Conservation (phyloP, 2,329 filamentous ascomycete species). For the Venturia pyrina region DNA sequence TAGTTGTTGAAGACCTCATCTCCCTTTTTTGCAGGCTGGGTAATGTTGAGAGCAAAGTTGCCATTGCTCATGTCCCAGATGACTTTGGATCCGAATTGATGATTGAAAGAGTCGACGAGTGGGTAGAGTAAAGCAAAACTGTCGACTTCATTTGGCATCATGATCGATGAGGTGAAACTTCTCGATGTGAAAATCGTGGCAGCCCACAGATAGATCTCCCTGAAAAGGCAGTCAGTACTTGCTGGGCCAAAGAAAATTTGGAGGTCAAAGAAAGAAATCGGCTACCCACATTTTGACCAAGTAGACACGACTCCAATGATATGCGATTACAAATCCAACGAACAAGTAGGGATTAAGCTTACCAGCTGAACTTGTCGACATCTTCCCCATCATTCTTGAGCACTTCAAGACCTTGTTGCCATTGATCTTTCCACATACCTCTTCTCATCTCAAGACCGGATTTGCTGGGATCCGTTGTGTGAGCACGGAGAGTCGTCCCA, state of each 20-base stretch:
- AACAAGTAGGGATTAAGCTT: conserved; percentile 16
- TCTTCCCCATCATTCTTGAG: conserved; percentile 22
- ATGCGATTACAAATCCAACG: neutral
- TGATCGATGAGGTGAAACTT: conserved; percentile 34
- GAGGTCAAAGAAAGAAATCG: neutral
- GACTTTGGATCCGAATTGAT: conserved; percentile 35
- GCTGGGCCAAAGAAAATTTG: neutral
- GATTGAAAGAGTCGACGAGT: conserved; percentile 40
- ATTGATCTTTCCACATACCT: conserved; percentile 27
- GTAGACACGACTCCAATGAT: neutral
- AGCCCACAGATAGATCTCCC: conserved; percentile 41
- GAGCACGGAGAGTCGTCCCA: conserved; percentile 24
- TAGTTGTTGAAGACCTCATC: conserved; percentile 44
- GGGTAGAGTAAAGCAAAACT: conserved; percentile 38
- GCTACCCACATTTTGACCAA: neutral
- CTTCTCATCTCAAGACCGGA: conserved; percentile 19
- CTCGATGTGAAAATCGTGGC: conserved; percentile 42
- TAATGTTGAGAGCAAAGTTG: conserved; percentile 29
- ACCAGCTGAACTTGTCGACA: conserved; percentile 31
- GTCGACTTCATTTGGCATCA: conserved; percentile 12
- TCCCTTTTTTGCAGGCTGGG: conserved; percentile 25
- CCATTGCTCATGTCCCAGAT: conserved; percentile 35
- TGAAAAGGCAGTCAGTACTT: conserved; percentile 18
- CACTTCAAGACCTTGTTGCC: conserved; percentile 22
- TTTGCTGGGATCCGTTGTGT: neutral